Evolutionary conservation across 2,329 filamentous ascomycete species (phyloP).

Genomic region (Uncinocarpus reesii): DNA sequence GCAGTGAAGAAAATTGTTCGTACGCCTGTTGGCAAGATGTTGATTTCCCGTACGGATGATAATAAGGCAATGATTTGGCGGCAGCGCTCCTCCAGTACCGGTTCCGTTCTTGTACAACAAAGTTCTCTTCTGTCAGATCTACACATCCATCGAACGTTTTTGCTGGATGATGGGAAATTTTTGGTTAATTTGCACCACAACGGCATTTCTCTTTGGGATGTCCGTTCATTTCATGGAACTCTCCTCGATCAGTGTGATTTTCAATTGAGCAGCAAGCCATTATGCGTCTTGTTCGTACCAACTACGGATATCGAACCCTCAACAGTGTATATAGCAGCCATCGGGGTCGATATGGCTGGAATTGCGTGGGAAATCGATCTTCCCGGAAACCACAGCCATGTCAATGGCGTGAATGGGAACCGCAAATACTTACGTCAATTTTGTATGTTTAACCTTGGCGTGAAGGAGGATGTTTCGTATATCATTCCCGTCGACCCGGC

Average conservation of each 20-base stretch:
- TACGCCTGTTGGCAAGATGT: conserved; percentile 66
- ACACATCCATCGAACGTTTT: conserved; percentile 68
- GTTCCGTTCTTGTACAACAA: conserved; percentile 52
- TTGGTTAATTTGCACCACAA: conserved; percentile 68
- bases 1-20: conserved; percentile 77
- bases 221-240: conserved; percentile 48
- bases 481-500: conserved; percentile 79
- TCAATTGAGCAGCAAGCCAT: conserved; percentile 55
- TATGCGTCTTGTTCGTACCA: conserved; percentile 67
- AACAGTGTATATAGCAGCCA: conserved; percentile 60
- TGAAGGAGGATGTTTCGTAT: conserved; percentile 44
- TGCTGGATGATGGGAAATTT: conserved; percentile 66
- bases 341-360: conserved; percentile 67
- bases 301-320: conserved; percentile 45
- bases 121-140: conserved; percentile 57
- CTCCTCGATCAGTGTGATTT: conserved; percentile 53
- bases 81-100: conserved; percentile 46
- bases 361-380: conserved; percentile 69
- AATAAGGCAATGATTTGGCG: conserved; percentile 79
- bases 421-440: conserved; percentile 49
- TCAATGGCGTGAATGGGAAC: conserved; percentile 28
- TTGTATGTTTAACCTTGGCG: conserved; percentile 57
- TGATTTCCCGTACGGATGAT: conserved; percentile 68
- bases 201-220: conserved; percentile 69
- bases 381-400: conserved; percentile 35